Percentiles rank a stretch among this genome's conserved stretches.
phyloP scores from a whole-genome alignment of 2,329 filamentous ascomycete species.

The Neonectria faginata region DNA sequence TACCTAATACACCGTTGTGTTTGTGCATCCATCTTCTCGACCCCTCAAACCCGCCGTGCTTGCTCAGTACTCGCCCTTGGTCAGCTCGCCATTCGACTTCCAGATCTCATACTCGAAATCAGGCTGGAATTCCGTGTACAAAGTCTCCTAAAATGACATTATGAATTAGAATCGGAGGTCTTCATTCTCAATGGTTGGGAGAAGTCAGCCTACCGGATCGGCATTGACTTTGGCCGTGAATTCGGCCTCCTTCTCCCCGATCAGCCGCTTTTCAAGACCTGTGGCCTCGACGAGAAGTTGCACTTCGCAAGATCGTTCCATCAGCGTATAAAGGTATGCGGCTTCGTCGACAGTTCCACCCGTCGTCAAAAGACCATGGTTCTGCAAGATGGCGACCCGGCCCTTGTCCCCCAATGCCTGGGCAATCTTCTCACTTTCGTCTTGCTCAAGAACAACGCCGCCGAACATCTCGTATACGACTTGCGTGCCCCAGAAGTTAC shows the following conservation, averaged over 20 bases:
- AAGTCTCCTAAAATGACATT: slow-evolving; percentile 38
- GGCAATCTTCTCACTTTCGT: slow-evolving; percentile 68
- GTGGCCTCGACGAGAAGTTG: slow-evolving; percentile 49
- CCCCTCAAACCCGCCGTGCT: background rate
- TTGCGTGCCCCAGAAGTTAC: slow-evolving; percentile 66
- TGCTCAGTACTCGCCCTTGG: slow-evolving; percentile 24
- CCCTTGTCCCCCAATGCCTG: slow-evolving; percentile 62
- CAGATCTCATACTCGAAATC: slow-evolving; percentile 51
- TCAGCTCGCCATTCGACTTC: slow-evolving; percentile 45
- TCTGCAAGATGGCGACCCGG: slow-evolving; percentile 67
- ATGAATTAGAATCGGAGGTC: background rate
- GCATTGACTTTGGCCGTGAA: slow-evolving; percentile 52
- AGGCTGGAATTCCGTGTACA: slow-evolving; percentile 51
- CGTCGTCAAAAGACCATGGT: slow-evolving; percentile 73
- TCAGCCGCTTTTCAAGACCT: slow-evolving; percentile 42
- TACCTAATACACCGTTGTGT: background rate
- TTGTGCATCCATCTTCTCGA: background rate
- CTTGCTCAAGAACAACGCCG: slow-evolving; percentile 69
- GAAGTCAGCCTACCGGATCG: slow-evolving; percentile 42
- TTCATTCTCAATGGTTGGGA: fast-evolving
- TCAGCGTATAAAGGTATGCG: slow-evolving; percentile 66
- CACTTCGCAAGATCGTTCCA: slow-evolving; percentile 51
- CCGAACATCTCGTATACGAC: slow-evolving; percentile 69
- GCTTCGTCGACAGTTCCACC: slow-evolving; percentile 74
- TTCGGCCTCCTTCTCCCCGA: slow-evolving; percentile 54